phyloP scores from a whole-genome alignment of 1,284 basidiomycete species.

The Fomitopsis palustris region DNA sequence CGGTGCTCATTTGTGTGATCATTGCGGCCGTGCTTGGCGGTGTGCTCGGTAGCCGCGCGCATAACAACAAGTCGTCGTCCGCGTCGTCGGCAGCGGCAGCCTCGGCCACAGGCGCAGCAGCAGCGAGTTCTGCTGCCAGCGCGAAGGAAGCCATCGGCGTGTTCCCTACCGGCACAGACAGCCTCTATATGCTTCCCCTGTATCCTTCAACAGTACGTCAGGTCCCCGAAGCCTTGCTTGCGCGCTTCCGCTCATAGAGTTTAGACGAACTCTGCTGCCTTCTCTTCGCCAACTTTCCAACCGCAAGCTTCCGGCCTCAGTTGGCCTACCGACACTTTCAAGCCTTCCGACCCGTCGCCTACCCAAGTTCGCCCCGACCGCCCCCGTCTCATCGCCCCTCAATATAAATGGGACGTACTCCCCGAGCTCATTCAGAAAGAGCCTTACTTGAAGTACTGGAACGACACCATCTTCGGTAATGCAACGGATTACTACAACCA shows the following conservation, averaged over 20 bases:
- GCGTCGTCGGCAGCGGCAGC: conserved; percentile 18
- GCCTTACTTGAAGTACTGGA: conserved; percentile 88
- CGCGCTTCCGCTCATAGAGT: neutral
- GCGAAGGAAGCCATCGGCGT: conserved; percentile 59
- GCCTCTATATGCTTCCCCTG: conserved; percentile 75
- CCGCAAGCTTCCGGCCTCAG: conserved; percentile 43
- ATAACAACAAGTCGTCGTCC: conserved; percentile 43
- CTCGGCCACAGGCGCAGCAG: conserved; percentile 28
- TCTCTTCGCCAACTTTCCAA: conserved; percentile 72
- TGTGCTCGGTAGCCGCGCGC: conserved; percentile 60
- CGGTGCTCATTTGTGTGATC: conserved; percentile 63
- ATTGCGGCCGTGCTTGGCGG: conserved; percentile 77
- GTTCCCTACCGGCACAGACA: conserved; percentile 75
- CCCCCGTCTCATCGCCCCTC: conserved; percentile 88
- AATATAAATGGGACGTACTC: conserved; percentile 90
- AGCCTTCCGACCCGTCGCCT: conserved; percentile 56
- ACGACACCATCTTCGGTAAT: conserved; percentile 88
- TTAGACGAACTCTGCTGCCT: conserved; percentile 80
- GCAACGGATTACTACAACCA: conserved; percentile 68
- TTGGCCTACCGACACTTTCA: conserved; percentile 79
- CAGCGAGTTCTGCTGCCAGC: conserved; percentile 47
- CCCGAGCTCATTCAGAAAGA: conserved; percentile 78
- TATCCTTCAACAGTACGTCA: conserved; percentile 81
- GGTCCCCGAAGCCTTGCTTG: neutral
- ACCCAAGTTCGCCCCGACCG: conserved; percentile 73